Base-by-base conservation (phyloP, 2,329 filamentous ascomycete genomes). In the Decorospora gaudefroyi region DNA sequence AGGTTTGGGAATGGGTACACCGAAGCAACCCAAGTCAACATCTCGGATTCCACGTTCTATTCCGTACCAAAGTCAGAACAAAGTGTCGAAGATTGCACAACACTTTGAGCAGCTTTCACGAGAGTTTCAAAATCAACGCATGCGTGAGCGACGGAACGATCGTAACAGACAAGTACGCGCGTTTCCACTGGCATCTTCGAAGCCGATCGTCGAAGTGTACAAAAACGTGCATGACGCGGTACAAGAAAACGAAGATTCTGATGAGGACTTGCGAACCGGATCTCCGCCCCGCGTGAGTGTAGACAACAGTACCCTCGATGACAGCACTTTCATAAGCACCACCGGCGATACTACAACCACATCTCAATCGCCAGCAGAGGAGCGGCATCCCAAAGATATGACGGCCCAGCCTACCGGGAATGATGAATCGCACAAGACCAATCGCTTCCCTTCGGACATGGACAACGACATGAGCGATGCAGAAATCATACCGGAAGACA, bases 91-190 rank as follows among this genome's bases (percentile, higher is more conserved):
- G n/a, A 78, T 99, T 35, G 90, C 93, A 12, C 89, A 89, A 58
- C 93, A 97, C 68, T 97, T 99, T 65, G 95, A 99, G 70, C 91
- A 97, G 68, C 78, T 99, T 43, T 96, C 90, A 59, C 86, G 91
- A 16, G 95, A 99, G 64, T 99, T 99, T 57, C 90, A 96, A 65
- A 95, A 92, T 61, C 92, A 99, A 71, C 83, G 93, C 30, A 82
- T 95, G 56, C 86, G 88, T 34, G 92, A 97, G 68, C 83, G 88
- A 54, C 86, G 89, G 46, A 88, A 89, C 17, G 87, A 88, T 31
- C 90, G 85, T 62, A 84, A 87, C 64, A 80, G 82, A 29, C 82
- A 83, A 67, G 88, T 89, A 10, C 82, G 91, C 50, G 89, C 90
- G 1, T 92, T 92, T 66, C 92, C 93, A 13, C 83, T 93, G 53